Base-by-base conservation (phyloP, 768 basidiomycete genomes). In the Suillus luteus region DNA sequence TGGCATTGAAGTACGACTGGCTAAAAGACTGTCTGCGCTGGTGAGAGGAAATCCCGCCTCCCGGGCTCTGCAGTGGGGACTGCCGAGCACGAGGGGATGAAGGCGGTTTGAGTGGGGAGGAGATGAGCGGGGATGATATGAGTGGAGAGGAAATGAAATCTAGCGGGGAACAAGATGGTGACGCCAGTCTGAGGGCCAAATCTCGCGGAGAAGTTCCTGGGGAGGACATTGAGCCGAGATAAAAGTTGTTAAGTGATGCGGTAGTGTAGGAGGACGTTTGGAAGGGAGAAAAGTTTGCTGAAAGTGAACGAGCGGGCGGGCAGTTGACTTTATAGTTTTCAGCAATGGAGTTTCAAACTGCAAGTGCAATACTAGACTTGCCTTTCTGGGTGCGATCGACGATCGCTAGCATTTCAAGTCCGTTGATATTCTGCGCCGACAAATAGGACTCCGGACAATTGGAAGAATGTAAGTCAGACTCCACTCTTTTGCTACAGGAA, bases 21-120 rank as follows among this genome's bases (percentile, higher is more conserved):
- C 52, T 35, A 6, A 54, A 35, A 35, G 52, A 54, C 19, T 10
- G 19, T 6, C 52, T 54, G 52, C 52, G 52, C 19, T n/a, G 5
- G 33, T 37, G 52, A 12, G 52, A n/a, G 19, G 33, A 33, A 54
- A 35, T 54, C 19, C 11, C 52, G 52, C 52, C 31, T 6, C 31
- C 31, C 7, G 52, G 52, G 11, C 52, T 54, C 52, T 54, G 52
- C 17, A 54, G 52, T 54, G 52, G 52, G 14, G 19, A 10, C 11
- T 54, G 52, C 19, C 52, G 60, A 49, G 59, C 48, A 33, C 66
- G 65, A 14, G 62, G 57, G 24, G 59, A 64, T 10, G 62, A 61
- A 52, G 69, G 62, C 0, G 71, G 71, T 17, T 71, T 71, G 22
- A 75, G 64, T 51, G 69, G 75, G 14, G 71, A 76, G 6, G 75